Percentiles rank a stretch among this genome's conserved stretches.
Conservation (phyloP, 371 early-diverging fungal species). For the Circinella minor region DNA sequence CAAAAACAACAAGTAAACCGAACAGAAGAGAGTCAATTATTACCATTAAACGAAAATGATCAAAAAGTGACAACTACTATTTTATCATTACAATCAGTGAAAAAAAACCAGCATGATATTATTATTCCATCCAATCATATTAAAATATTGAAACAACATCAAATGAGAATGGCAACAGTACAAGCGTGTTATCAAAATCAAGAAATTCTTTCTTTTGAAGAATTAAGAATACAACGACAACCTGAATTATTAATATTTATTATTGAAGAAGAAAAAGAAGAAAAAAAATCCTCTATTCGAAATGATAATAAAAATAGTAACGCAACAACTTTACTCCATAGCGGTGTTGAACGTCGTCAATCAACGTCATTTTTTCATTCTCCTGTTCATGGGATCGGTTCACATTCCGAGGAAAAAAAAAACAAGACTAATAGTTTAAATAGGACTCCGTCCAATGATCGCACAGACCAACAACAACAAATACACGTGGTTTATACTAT, state of each 20-base stretch:
- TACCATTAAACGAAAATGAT: too few relatives aligned
- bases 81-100: too few relatives aligned
- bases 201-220: conserved; percentile 1
- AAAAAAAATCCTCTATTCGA: background rate
- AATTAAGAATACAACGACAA: background rate
- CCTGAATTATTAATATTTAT: too few relatives aligned
- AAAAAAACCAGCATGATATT: background rate
- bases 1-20: background rate
- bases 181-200: background rate
- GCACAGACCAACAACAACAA: background rate
- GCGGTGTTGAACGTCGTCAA: background rate
- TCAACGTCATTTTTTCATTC: background rate
- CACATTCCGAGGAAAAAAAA: conserved; percentile 5
- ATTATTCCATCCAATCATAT: background rate
- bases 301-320: too few relatives aligned
- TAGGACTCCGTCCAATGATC: too few relatives aligned
- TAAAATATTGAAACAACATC: background rate
- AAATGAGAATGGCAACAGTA: background rate
- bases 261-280: too few relatives aligned
- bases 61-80: too few relatives aligned
- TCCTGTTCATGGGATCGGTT: background rate
- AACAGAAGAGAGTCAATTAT: too few relatives aligned
- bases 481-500: conserved; percentile 2
- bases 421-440: too few relatives aligned
- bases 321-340: too few relatives aligned